phyloP scores from a whole-genome alignment of 177 flowering plant species.

The Vitis hybrid region DNA sequence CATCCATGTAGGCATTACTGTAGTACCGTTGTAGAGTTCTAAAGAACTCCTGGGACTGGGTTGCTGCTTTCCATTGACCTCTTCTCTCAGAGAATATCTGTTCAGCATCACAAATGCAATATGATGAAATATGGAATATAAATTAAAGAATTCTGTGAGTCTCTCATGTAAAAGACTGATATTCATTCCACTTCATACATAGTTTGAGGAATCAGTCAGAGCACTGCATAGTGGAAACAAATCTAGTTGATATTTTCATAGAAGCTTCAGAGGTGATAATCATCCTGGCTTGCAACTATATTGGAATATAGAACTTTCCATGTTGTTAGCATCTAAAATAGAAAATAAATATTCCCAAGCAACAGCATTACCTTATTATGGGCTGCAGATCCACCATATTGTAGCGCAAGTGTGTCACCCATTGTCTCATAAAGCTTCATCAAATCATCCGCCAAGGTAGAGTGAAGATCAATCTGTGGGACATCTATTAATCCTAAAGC shows the following conservation, averaged over 20 bases:
- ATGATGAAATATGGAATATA: neutral
- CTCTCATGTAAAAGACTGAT: neutral
- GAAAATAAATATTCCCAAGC: no score
- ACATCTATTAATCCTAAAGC: conserved; percentile 51
- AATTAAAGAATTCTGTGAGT: no score
- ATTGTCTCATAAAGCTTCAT: conserved; percentile 78
- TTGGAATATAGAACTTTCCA: neutral
- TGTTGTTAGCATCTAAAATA: no score
- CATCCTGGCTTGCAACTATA: neutral
- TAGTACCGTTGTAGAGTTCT: conserved; percentile 83
- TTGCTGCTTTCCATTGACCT: conserved; percentile 91
- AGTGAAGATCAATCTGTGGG: conserved; percentile 50
- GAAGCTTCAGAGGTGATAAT: neutral
- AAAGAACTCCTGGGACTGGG: conserved; percentile 81
- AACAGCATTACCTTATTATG: conserved; percentile 81
- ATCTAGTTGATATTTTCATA: neutral
- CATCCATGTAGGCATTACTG: conserved; percentile 90
- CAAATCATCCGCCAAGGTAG: conserved; percentile 63
- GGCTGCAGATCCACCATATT: conserved; percentile 98
- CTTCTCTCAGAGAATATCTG: conserved; percentile 89
- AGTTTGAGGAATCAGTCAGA: neutral
- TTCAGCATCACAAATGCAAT: conserved; percentile 7
- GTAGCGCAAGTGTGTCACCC: conserved; percentile 96
- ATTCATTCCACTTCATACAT: neutral
- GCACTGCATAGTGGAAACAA: neutral